phyloP scores from a whole-genome alignment of 2,329 filamentous ascomycete genomes.

The Sporothrix variecibatus region DNA sequence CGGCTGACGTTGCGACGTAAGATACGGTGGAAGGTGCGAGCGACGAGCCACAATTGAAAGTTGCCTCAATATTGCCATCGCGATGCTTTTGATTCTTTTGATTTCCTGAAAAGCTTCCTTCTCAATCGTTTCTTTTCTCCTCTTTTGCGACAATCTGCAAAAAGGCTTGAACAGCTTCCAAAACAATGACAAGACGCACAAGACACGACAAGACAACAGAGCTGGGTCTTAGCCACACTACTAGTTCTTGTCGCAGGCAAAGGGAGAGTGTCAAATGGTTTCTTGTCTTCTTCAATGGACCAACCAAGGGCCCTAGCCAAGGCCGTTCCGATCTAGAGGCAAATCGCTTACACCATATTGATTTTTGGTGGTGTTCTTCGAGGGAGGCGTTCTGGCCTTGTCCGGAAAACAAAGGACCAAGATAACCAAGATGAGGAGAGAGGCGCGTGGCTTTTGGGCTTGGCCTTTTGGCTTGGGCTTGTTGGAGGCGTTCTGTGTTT shows the following conservation, averaged over 20 bases:
- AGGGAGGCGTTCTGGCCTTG: background rate
- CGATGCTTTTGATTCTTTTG: too few relatives aligned
- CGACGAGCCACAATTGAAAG: background rate
- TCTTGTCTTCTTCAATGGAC: background rate
- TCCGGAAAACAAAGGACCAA: background rate
- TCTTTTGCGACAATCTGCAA: background rate
- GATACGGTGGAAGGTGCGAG: background rate
- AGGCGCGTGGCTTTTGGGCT: conserved; percentile 10
- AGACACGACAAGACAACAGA: background rate
- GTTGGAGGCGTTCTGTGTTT: conserved; percentile 6
- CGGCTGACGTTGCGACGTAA: background rate
- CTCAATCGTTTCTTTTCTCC: background rate
- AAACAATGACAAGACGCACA: background rate
- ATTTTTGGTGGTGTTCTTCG: background rate
- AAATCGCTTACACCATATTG: background rate
- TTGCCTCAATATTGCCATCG: background rate
- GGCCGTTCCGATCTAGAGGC: background rate
- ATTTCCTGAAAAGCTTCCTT: background rate
- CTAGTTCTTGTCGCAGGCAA: background rate
- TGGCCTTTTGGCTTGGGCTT: conserved; percentile 8
- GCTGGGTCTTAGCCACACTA: background rate
- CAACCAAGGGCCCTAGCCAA: conserved; percentile 1
- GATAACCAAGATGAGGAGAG: background rate
- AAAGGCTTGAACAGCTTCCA: background rate
- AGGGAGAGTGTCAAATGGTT: background rate